These are phyloP conservation scores for Annulohypoxylon maeteangense DNA, from an alignment of 495 filamentous ascomycete species.

Conservation along the genomic window DNA sequence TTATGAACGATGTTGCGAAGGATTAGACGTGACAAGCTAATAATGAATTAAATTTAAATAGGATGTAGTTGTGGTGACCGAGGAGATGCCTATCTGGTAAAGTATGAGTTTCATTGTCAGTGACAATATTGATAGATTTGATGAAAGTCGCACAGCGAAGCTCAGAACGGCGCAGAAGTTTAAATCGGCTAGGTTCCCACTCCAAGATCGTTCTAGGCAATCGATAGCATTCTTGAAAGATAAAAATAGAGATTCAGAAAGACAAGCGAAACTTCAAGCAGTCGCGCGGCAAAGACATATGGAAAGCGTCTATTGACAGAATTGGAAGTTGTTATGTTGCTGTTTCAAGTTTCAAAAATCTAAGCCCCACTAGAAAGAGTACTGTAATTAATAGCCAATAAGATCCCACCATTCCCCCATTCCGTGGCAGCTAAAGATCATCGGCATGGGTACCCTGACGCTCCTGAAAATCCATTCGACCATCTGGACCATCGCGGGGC, in stretches of 20 bases:
- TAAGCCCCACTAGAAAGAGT: conserved; percentile 2
- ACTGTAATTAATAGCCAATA: conserved; percentile 22
- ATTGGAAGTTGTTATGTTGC: conserved; percentile 14
- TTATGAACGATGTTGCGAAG: not conserved
- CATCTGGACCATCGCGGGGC: conserved; percentile 19
- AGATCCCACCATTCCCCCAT: conserved; percentile 7
- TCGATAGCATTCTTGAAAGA: not conserved
- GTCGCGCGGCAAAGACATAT: conserved; percentile 25
- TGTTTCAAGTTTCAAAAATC: conserved; percentile 33
- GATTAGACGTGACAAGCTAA: not conserved
- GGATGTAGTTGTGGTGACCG: not conserved
- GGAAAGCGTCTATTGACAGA: conserved; percentile 17
- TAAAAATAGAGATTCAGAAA: not conserved
- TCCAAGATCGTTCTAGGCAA: no score
- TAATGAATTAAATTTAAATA: not conserved
- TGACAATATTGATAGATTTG: not conserved
- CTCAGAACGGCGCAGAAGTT: not conserved
- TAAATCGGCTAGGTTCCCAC: not conserved
- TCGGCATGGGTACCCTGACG: conserved; percentile 4
- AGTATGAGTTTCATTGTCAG: not conserved
- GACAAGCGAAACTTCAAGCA: not conserved
- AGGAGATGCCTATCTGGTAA: not conserved
- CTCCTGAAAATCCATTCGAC: conserved; percentile 35
- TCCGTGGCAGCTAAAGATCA: conserved; percentile 22
- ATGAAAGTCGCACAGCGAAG: not conserved